Percentiles rank a stretch among this genome's conserved stretches.
phyloP scores from a whole-genome alignment of 2,329 filamentous ascomycete species.

The Claviceps arundinis region DNA sequence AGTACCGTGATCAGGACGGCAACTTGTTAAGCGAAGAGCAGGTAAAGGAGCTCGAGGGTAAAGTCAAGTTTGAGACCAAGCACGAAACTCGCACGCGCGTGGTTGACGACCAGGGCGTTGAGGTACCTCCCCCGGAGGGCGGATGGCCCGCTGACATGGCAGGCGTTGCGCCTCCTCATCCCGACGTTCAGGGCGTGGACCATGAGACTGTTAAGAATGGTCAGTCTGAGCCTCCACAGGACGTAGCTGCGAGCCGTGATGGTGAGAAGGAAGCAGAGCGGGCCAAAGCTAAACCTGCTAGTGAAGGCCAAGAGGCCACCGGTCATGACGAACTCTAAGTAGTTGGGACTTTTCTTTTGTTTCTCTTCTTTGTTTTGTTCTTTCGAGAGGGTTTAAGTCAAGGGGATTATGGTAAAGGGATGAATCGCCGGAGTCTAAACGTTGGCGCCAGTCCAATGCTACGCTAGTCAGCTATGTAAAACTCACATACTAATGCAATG shows the following conservation, averaged over 20 bases:
- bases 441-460: neutral
- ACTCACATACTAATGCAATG: too few relatives aligned
- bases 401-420: too few relatives aligned
- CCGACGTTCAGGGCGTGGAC: conserved; percentile 47
- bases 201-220: conserved; percentile 39
- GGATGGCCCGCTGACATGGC: conserved; percentile 24
- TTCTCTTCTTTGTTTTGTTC: neutral
- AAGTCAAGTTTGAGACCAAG: conserved; percentile 88
- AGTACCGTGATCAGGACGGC: conserved; percentile 71
- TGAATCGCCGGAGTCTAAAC: neutral
- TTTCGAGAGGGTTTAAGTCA: too few relatives aligned
- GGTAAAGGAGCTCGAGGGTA: conserved; percentile 73
- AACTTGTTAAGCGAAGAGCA: conserved; percentile 76
- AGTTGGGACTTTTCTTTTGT: neutral
- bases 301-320: conserved; percentile 47
- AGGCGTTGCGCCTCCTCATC: conserved; percentile 43
- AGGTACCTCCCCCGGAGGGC: conserved; percentile 40
- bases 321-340: conserved; percentile 24
- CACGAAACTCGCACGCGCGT: conserved; percentile 91
- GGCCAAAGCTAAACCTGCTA: conserved; percentile 46
- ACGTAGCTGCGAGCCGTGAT: conserved; percentile 36
- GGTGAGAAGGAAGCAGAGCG: conserved; percentile 45
- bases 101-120: conserved; percentile 66
- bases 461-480: neutral
- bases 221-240: conserved; percentile 26